Percentiles rank a stretch among this genome's conserved stretches.
phyloP scores from a whole-genome alignment of 139 green algal species.

The Desmodesmus armatus region DNA sequence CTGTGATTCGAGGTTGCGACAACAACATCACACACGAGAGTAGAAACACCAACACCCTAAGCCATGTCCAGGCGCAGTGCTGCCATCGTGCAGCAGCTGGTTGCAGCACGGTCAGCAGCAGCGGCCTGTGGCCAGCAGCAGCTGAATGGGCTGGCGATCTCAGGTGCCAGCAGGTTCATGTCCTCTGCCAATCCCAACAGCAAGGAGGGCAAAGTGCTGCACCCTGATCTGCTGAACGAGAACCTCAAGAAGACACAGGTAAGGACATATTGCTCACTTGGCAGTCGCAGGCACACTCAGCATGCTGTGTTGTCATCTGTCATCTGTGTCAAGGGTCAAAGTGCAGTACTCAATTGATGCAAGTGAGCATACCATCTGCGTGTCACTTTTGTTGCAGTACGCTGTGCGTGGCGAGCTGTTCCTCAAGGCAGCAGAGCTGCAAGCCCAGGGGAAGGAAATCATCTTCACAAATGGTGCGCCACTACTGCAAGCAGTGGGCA shows the following conservation, averaged over 20 bases:
- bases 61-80: not conserved
- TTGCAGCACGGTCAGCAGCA: not conserved
- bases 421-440: slow-evolving; percentile 85
- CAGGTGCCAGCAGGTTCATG: slow-evolving; percentile 16
- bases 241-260: slow-evolving; percentile 74
- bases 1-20: not conserved
- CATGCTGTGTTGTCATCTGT: too few species aligned
- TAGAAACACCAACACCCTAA: not conserved
- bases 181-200: slow-evolving; percentile 1
- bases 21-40: not conserved
- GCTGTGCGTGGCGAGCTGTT: slow-evolving; percentile 96
- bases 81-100: not conserved
- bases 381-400: slow-evolving; percentile 68
- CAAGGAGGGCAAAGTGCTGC: slow-evolving; percentile 84
- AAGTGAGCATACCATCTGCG: not conserved
- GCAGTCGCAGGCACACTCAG: too few species aligned
- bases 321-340: not conserved
- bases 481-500: too few species aligned
- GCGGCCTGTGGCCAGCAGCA: too few species aligned
- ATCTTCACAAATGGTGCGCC: slow-evolving; percentile 93
- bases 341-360: not conserved
- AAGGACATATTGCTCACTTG: too few species aligned
- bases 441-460: slow-evolving; percentile 83
- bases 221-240: slow-evolving; percentile 85
- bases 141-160: too few species aligned